Evolutionary conservation across 73 alveolate species (phyloP).

Genomic region (Tetrahymena thermophila): DNA sequence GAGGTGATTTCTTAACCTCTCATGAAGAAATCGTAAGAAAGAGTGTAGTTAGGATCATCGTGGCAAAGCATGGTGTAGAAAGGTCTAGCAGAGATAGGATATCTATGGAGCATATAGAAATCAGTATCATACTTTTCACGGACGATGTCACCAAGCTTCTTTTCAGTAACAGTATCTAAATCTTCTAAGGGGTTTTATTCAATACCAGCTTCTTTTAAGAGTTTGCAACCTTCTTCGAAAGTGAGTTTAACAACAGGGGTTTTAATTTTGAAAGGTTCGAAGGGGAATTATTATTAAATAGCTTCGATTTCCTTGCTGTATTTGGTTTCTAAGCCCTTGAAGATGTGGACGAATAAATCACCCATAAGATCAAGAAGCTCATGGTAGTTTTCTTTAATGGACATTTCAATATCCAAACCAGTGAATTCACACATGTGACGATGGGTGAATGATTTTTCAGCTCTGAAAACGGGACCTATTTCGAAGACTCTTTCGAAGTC

Average conservation of each 20-base stretch:
- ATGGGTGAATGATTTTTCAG: slow-evolving; percentile 95
- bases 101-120: slow-evolving; percentile 92
- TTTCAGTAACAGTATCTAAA: slow-evolving; percentile 87
- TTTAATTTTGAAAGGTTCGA: slow-evolving; percentile 84
- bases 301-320: slow-evolving; percentile 74
- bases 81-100: slow-evolving; percentile 98
- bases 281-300: slow-evolving; percentile 82
- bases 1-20: slow-evolving; percentile 99
- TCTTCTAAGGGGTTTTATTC: slow-evolving; percentile 77
- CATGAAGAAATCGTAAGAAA: slow-evolving; percentile 97
- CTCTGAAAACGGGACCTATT: slow-evolving; percentile 99
- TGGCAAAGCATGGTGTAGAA: slow-evolving; percentile 99
- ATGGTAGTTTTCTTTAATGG: slow-evolving; percentile 92
- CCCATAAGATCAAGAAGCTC: slow-evolving; percentile 92
- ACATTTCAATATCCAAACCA: slow-evolving; percentile 99
- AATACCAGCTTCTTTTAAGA: slow-evolving; percentile 82
- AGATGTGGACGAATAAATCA: slow-evolving; percentile 77
- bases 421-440: slow-evolving; percentile 99
- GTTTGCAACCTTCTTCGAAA: slow-evolving; percentile 84
- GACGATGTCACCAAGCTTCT: slow-evolving; percentile 84
- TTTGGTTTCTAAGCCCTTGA: slow-evolving; percentile 79
- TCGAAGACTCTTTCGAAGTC: slow-evolving; percentile 97
- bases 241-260: slow-evolving; percentile 75
- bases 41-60: slow-evolving; percentile 87
- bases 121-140: slow-evolving; percentile 94